Percentiles rank a stretch among this genome's conserved stretches.
These are phyloP conservation scores for Magnolia kwangsiensis DNA, from an alignment of 164 flowering plant genomes.

Conservation along the genomic window DNA sequence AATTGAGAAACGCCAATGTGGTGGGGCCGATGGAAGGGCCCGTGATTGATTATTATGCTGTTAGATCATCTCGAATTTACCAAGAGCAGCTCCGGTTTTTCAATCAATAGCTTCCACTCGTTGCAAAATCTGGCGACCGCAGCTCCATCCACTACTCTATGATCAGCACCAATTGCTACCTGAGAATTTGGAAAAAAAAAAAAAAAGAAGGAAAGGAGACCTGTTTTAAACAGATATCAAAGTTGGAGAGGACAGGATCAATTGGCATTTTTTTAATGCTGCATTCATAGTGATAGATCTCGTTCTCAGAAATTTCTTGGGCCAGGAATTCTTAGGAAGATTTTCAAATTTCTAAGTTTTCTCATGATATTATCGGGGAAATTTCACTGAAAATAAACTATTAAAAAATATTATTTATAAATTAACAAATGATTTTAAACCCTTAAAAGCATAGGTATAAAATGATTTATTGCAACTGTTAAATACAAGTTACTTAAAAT, in stretches of 20 bases:
- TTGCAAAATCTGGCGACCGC: constrained; percentile 88
- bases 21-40: background rate
- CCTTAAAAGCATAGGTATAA: too few species aligned
- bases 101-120: constrained; percentile 78
- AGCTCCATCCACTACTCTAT: constrained; percentile 94
- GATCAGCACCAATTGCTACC: constrained; percentile 95
- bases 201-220: background rate
- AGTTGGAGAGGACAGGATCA: background rate
- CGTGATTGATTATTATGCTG: background rate
- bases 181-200: constrained; percentile 20
- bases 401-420: too few species aligned
- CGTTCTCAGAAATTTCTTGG: too few species aligned
- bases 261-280: background rate
- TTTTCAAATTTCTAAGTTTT: too few species aligned
- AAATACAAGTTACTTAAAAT: too few species aligned
- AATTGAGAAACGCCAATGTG: background rate
- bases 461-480: too few species aligned
- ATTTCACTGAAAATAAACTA: too few species aligned
- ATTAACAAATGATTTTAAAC: too few species aligned
- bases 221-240: background rate
- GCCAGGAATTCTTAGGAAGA: too few species aligned
- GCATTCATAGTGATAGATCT: too few species aligned
- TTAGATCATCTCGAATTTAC: constrained; percentile 56
- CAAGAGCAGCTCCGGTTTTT: constrained; percentile 82
- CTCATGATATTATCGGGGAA: too few species aligned